Base-by-base conservation (phyloP, 495 filamentous ascomycete genomes). In the Trypethelium eluteriae region DNA sequence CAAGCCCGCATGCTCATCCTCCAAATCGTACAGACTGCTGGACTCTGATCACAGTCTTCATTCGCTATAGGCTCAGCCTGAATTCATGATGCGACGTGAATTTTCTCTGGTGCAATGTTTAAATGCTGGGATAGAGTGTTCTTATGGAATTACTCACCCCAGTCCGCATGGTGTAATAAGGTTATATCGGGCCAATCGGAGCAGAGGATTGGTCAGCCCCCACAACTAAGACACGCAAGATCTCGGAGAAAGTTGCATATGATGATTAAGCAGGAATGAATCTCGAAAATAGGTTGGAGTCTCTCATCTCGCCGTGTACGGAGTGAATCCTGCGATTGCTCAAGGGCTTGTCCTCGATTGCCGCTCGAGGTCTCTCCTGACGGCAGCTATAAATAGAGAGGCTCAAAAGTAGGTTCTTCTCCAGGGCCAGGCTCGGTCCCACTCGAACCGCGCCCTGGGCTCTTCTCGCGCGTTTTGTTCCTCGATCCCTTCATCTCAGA, bases 241-340 rank as follows among this genome's bases (percentile, higher is more conserved):
- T 46, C 41, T 67, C 65, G 65, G 65, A 67, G 65, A 67, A 67
- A 67, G 65, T 67, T 67, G 65, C 65, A 62, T 36, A 46, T 50
- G 59, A 67, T 67, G 64, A 66, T 34, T 61, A 66, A 59, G 50
- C 47, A 18, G 16, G 2, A 1, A 25, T 25, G 25, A 25, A 25
- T 25, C 25, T 25, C 1, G 25, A 25, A 25, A 25, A 25, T 25
- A 25, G 25, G 25, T 25, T 25, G 25, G 25, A 25, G 1, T 25
- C 25, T 25, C 25, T 25, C 25, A 25, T 25, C 25, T 25, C 25
- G 25, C 0, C 25, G 25, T 25, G 25, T 25, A 1, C 25, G 25
- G 25, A 1, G 0, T 25, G 25, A 25, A 25, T 25, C 1, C 25
- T 25, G 25, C 25, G 25, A 25, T 25, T 25, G 25, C 25, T 1